Evolutionary conservation across 1,284 basidiomycete species (phyloP).

Genomic region (Acaromyces ingoldii): DNA sequence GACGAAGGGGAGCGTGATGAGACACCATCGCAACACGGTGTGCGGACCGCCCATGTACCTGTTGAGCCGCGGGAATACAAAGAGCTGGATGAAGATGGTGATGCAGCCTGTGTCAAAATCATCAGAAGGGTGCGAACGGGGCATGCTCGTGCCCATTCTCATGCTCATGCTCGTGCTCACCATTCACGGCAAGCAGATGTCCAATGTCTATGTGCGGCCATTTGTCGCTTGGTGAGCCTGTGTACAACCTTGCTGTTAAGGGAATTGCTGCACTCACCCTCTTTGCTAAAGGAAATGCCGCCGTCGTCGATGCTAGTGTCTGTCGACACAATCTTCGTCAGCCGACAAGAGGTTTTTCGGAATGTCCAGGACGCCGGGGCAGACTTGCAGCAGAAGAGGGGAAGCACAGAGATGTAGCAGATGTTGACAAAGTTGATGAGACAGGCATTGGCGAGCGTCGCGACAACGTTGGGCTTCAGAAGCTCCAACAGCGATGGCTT

Average conservation of each 20-base stretch:
- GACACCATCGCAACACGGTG: slow-evolving; percentile 16
- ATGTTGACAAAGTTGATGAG: slow-evolving; percentile 33
- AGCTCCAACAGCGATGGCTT: background rate
- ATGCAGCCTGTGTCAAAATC: too few species aligned
- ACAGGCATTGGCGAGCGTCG: slow-evolving; percentile 34
- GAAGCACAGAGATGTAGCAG: slow-evolving; percentile 27
- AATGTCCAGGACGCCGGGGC: too few species aligned
- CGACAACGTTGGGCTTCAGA: slow-evolving; percentile 9
- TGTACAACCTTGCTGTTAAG: too few species aligned
- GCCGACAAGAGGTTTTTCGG: too few species aligned
- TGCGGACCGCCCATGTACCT: slow-evolving; percentile 20
- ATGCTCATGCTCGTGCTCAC: too few species aligned
- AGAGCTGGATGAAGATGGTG: slow-evolving; percentile 26
- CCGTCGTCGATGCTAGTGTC: slow-evolving; percentile 19
- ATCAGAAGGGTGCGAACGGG: too few species aligned
- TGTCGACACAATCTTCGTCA: too few species aligned
- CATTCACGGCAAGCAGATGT: slow-evolving; percentile 25
- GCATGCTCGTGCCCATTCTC: too few species aligned
- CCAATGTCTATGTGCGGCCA: slow-evolving; percentile 20
- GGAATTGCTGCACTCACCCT: background rate
- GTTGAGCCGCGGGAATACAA: slow-evolving; percentile 27
- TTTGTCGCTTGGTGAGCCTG: background rate
- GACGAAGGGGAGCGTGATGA: slow-evolving; percentile 18
- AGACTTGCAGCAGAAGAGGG: slow-evolving; percentile 39
- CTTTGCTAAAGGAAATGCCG: slow-evolving; percentile 20